A percentile compares a stretch with the other conserved stretches of the same genome.
Conservation (phyloP, 331 rosid genomes). For the Saraca asoca region DNA sequence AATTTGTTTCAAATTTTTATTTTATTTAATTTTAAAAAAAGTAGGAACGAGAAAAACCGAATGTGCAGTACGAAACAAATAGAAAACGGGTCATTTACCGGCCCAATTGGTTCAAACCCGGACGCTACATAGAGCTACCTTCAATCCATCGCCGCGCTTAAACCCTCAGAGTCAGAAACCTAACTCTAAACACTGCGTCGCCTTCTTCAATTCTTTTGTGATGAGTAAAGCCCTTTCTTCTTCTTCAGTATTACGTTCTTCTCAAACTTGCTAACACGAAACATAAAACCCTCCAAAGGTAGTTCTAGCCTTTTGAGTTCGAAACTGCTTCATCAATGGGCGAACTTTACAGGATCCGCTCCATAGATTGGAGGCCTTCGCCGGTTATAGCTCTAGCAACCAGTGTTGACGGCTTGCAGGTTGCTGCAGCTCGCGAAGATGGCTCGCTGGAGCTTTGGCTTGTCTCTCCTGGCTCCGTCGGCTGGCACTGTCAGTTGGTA, state of each 20-base stretch:
- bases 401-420: constrained; percentile 70
- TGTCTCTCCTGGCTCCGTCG: constrained; percentile 89
- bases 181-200: constrained; percentile 10
- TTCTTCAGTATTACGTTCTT: neutral
- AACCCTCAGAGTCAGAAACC: constrained; percentile 66
- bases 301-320: neutral
- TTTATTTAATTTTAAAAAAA: neutral
- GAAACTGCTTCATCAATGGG: constrained; percentile 39
- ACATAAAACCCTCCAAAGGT: neutral
- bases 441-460: constrained; percentile 90
- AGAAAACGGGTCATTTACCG: neutral
- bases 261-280: neutral
- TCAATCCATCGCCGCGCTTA: constrained; percentile 45
- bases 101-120: constrained; percentile 7
- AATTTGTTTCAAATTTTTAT: neutral
- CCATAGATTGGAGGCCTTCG: constrained; percentile 76
- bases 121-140: neutral
- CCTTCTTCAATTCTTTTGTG: neutral
- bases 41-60: neutral
- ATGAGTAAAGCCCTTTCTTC: constrained; percentile 34
- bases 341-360: constrained; percentile 49
- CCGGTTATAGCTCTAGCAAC: constrained; percentile 75
- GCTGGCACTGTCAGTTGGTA: constrained; percentile 96
- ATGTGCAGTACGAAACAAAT: neutral
- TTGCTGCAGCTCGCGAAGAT: constrained; percentile 87